Conservation (phyloP, 371 early-diverging fungal species). For the Vavraia culicis region DNA sequence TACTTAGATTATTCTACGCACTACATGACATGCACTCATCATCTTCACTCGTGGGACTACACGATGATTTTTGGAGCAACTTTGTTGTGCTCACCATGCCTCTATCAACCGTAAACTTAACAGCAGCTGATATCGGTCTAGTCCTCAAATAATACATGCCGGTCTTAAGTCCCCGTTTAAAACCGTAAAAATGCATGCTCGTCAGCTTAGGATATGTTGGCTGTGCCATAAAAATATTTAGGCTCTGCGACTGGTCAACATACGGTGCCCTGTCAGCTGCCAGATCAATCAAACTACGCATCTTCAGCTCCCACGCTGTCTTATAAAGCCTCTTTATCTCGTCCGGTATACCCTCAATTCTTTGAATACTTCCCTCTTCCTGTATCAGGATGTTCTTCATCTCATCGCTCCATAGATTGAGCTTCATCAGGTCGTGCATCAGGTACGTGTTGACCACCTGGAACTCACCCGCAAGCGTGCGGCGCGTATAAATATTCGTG, state of each 20-base stretch:
- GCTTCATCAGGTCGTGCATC: conserved; percentile 67
- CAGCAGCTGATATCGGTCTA: conserved; percentile 81
- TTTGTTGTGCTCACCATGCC: conserved; percentile 22
- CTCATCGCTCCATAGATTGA: conserved; percentile 73
- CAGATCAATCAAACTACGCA: conserved; percentile 53
- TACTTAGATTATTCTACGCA: no score
- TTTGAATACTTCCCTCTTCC: conserved; percentile 70
- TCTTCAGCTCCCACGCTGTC: conserved; percentile 90
- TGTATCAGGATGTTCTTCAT: conserved; percentile 87
- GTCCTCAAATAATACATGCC: conserved; percentile 97
- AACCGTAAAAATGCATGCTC: conserved; percentile 95
- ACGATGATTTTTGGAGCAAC: background rate
- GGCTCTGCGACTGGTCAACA: conserved; percentile 89
- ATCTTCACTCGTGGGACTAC: background rate
- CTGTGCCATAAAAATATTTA: conserved; percentile 80
- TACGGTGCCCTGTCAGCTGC: conserved; percentile 75
- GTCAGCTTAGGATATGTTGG: conserved; percentile 72
- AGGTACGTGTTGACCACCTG: conserved; percentile 90
- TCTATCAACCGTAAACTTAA: conserved; percentile 58
- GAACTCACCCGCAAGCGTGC: conserved; percentile 94
- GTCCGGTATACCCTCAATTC: conserved; percentile 58
- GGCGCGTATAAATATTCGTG: conserved; percentile 82
- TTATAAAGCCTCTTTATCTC: conserved; percentile 80
- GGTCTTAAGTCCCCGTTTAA: conserved; percentile 91
- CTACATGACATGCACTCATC: conserved; percentile 6